phyloP scores from a whole-genome alignment of 352 stramenopile genomes.

The Peronospora farinosa region DNA sequence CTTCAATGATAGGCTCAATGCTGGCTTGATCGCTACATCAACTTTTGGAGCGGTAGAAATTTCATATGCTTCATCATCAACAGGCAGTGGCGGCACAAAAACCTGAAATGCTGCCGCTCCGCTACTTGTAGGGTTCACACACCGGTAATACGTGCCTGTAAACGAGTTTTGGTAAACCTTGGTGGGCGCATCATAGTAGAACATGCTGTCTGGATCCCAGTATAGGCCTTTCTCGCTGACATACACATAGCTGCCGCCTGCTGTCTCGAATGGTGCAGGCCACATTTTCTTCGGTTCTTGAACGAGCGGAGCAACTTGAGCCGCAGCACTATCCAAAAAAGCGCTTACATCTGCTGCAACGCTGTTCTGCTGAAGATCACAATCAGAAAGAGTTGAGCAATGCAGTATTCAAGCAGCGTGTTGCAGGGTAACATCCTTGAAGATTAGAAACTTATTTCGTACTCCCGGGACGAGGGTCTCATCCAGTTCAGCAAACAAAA shows the following conservation, averaged over 20 bases:
- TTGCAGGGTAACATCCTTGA: constrained; percentile 23
- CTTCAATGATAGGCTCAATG: constrained; percentile 39
- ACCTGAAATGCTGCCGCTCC: constrained; percentile 34
- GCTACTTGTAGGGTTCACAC: constrained; percentile 19
- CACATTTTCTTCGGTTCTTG: constrained; percentile 74
- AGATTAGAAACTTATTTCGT: constrained; percentile 30
- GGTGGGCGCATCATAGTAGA: constrained; percentile 71
- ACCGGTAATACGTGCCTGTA: constrained; percentile 58
- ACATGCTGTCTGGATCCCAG: constrained; percentile 78
- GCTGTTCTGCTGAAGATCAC: constrained; percentile 21
- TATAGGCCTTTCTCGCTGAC: constrained; percentile 62
- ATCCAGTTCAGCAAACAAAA: constrained; percentile 32
- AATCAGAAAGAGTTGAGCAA: constrained; percentile 6
- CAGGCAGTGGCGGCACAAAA: constrained; percentile 43
- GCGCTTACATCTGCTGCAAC: constrained; percentile 53
- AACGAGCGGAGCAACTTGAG: constrained; percentile 44
- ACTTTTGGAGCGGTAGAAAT: constrained; percentile 11
- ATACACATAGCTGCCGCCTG: constrained; percentile 70
- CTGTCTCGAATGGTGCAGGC: constrained; percentile 72
- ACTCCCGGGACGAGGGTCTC: constrained; percentile 10
- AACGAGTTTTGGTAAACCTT: constrained; percentile 77
- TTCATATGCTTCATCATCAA: constrained; percentile 38
- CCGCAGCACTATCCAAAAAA: constrained; percentile 51
- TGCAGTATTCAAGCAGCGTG: constrained; percentile 8
- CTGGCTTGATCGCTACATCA: constrained; percentile 16